Evolutionary conservation across 2,329 filamentous ascomycete species (phyloP), one percentile per base, ranked within the genome.

Genomic region (Claviceps digitariae): DNA sequence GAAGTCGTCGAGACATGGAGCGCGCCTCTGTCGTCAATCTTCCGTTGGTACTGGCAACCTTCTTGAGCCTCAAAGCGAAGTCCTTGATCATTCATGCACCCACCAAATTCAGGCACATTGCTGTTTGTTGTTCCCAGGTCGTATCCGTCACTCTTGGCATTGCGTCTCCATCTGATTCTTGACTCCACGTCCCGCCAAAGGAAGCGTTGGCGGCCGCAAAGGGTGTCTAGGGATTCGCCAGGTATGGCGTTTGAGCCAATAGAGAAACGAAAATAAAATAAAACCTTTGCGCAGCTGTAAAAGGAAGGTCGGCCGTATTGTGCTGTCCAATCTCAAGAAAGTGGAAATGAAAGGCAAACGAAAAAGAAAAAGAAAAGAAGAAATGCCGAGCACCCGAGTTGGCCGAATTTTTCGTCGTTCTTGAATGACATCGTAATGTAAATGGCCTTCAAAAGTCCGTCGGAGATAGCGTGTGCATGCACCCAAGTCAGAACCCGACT

Each of bases 401-500:
- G 50, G 50, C 50, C 31, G 46, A 46, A 27, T 13, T 38, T 44
- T 20, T 53, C 17, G 48, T 53, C 52, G 44, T 54, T 44, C 23
- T 51, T 46, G 46, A 43, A 49, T 45, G 52, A 49, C 52, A 46
- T 53, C 51, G 44, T 53, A 46, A 51, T 44, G 34, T 51, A 51
- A 51, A 34, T 51, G 52, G 48, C 51, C 38, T 38, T 52, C 31
- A 38, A 51, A 51, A 51, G 49, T 53, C 43, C 46, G 54, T 53
- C 54, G 36, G 52, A 55, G 51, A 53, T 51, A 36, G 51, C 51
- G 20, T 51, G 51, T 48, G 54, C 59, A 60, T 59, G 57, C 57
- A 59, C 57, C 62, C 59, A 64, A 65, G 62, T 61, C 61, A 67
- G 62, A 69, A 64, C 61, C 64, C 63, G 64, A 69, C 66, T 69